Percentiles rank a stretch among this genome's conserved stretches.
Evolutionary conservation across 257 asterid species (phyloP).

Genomic region (Solanum boliviense): DNA sequence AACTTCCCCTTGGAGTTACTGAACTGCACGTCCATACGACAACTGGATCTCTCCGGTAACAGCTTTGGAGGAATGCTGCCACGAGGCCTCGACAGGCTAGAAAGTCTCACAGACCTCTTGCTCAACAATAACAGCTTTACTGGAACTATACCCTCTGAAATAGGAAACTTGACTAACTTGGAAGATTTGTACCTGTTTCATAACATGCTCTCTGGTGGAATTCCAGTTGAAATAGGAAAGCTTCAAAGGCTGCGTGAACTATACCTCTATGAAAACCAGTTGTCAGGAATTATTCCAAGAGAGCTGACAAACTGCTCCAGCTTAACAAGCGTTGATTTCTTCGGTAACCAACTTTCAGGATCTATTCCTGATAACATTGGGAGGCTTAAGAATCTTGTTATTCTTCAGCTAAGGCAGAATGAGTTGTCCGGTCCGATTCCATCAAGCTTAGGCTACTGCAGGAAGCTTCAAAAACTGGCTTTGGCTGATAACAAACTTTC

Average conservation of each 20-base stretch:
- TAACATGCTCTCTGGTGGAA: constrained; percentile 55
- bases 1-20: constrained; percentile 45
- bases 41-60: constrained; percentile 71
- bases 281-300: constrained; percentile 59
- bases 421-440: constrained; percentile 65
- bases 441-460: constrained; percentile 70
- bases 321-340: constrained; percentile 58
- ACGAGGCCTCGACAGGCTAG: constrained; percentile 28
- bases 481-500: constrained; percentile 79
- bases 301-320: constrained; percentile 67
- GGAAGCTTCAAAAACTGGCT: constrained; percentile 52
- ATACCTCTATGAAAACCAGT: constrained; percentile 68
- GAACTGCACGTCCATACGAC: constrained; percentile 53
- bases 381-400: constrained; percentile 50
- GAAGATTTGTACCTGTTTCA: constrained; percentile 41
- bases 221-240: constrained; percentile 67
- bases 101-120: constrained; percentile 62
- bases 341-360: constrained; percentile 63
- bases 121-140: constrained; percentile 74
- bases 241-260: constrained; percentile 38
- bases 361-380: constrained; percentile 67
- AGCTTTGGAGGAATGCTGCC: constrained; percentile 46
- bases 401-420: constrained; percentile 67
- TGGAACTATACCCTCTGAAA: constrained; percentile 54
- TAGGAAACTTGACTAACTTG: constrained; percentile 59